Evolutionary conservation across 2,329 filamentous ascomycete species (phyloP), one percentile per base, ranked within the genome.

Genomic region (Lasiodiplodia sp.): DNA sequence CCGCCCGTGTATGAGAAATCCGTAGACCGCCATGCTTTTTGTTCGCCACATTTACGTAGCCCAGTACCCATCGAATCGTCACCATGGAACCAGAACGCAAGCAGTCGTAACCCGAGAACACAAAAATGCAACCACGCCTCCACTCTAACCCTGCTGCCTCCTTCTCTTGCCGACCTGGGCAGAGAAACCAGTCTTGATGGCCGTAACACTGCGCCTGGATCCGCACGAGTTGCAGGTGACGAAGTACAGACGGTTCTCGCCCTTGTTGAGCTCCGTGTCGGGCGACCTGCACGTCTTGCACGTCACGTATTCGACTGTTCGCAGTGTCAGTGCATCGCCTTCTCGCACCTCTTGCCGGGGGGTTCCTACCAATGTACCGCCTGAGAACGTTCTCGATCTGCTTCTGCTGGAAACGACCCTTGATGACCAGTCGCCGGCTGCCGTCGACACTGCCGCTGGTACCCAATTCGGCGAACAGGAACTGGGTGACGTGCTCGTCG

Each of bases 111-210:
- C 28, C 47, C 47, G 28, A 37, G 18, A 64, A 38, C 60, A 44
- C 44, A 37, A 38, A 52, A 37, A 38, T 21, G 23, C 60, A 64
- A 10, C 37, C 37, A 49, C 60, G 8, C 55, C 55, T 11, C 60
- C n/a, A 44, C 44, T 60, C 68, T 94, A 96, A 82, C 87, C 92
- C 82, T 93, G 89, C 86, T 94, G 92, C 89, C 96, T 96, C 87
- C 90, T 96, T 88, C 96, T 92, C 92, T 97, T 97, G 82, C 96
- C 96, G 82, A 99, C 92, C 85, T 98, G 96, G 82, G 96, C 96
- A 78, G 94, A 96, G 94, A 99, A 99, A 94, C 96, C 96, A 71
- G 94, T 97, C 91, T 99, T 99, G 91, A 99, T 99, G 74, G 96
- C 94, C 70, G 93, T 93, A 80, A 98, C 95, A 78, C 90, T 94